Evolutionary conservation across 345 rosid species (phyloP).

Genomic region (Pugionium cornutum): DNA sequence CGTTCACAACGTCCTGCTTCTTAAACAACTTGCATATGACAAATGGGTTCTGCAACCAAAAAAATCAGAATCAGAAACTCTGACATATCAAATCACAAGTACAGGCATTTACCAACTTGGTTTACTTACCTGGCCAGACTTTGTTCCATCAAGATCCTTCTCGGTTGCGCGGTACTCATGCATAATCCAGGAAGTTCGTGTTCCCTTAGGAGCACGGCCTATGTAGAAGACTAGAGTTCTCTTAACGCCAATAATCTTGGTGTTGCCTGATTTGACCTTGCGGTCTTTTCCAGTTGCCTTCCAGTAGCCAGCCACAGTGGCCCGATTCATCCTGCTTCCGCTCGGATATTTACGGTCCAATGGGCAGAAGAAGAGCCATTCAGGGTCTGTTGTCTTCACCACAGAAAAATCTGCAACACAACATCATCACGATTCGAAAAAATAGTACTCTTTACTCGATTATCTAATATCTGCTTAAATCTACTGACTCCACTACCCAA

Average conservation of each 20-base stretch:
- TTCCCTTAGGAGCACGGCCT: conserved; percentile 82
- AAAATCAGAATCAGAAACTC: conserved; percentile 16
- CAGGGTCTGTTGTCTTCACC: conserved; percentile 56
- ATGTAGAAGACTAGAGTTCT: conserved; percentile 79
- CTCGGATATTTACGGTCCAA: conserved; percentile 84
- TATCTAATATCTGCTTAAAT: neutral
- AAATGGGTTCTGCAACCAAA: conserved; percentile 53
- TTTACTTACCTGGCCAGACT: conserved; percentile 90
- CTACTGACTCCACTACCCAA: neutral
- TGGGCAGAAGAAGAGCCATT: conserved; percentile 98
- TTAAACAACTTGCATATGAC: conserved; percentile 68
- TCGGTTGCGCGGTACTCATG: conserved; percentile 82
- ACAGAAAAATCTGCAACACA: conserved; percentile 57
- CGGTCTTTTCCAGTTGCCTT: conserved; percentile 95
- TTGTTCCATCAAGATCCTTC: conserved; percentile 75
- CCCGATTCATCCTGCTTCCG: conserved; percentile 78
- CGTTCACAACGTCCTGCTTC: conserved; percentile 53
- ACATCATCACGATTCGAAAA: neutral
- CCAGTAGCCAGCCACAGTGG: conserved; percentile 86
- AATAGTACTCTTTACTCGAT: neutral
- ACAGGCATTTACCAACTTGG: neutral
- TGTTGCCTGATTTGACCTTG: conserved; percentile 52
- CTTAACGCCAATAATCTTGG: conserved; percentile 76
- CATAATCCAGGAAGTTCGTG: conserved; percentile 81
- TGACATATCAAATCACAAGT: neutral